Conservation (phyloP, 1,284 basidiomycete species). For the Fistulinella cinereoalba region DNA sequence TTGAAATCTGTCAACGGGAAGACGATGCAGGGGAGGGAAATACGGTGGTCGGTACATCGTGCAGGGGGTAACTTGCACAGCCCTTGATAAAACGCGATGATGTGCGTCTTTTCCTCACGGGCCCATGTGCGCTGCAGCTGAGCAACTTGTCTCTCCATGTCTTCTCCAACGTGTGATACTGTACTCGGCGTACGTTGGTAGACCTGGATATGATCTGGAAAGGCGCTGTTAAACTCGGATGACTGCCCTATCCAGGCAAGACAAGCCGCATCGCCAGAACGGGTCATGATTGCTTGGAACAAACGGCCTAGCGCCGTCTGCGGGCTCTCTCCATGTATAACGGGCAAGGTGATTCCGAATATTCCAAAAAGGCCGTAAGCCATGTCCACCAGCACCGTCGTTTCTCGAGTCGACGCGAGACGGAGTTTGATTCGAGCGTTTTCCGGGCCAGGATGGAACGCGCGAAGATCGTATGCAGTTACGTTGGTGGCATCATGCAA, state of each 20-base stretch:
- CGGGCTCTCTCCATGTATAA: slow-evolving; percentile 20
- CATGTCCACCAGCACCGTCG: slow-evolving; percentile 22
- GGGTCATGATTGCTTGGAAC: slow-evolving; percentile 17
- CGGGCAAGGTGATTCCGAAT: slow-evolving; percentile 15
- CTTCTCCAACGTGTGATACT: slow-evolving; percentile 5
- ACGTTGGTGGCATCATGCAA: slow-evolving; percentile 15
- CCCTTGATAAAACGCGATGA: background rate
- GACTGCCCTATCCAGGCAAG: slow-evolving; percentile 22
- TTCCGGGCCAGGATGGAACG: slow-evolving; percentile 15
- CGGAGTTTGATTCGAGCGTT: slow-evolving; percentile 18
- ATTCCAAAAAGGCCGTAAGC: slow-evolving; percentile 27
- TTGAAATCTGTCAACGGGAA: background rate
- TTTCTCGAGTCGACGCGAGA: slow-evolving; percentile 23
- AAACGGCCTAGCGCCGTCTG: slow-evolving; percentile 23
- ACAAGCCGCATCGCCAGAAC: slow-evolving; percentile 8
- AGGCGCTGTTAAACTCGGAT: slow-evolving; percentile 26
- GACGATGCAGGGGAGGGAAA: background rate
- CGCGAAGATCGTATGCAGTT: slow-evolving; percentile 3
- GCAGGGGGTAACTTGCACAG: background rate
- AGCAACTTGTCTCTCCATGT: slow-evolving; percentile 1
- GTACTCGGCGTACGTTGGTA: slow-evolving; percentile 8
- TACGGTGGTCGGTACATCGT: background rate
- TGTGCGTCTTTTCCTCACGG: background rate
- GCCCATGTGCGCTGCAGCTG: slow-evolving; percentile 4
- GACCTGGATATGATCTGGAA: slow-evolving; percentile 19